Conservation (phyloP, 106 monocot species). For the Acanthochlamys bracteata region DNA sequence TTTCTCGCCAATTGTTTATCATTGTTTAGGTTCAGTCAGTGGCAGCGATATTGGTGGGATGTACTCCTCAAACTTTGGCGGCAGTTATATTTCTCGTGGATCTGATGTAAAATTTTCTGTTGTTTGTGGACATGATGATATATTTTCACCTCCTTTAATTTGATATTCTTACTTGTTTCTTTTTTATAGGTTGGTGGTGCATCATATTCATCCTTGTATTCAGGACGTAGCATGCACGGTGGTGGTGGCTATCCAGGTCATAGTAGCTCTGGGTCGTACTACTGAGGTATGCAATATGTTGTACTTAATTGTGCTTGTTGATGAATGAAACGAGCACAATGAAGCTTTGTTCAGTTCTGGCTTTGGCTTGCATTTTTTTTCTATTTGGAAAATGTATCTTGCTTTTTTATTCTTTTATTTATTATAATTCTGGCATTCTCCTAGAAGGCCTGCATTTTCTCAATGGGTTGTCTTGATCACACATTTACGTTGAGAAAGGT, state of each 20-base stretch:
- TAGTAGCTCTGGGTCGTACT: conserved; percentile 72
- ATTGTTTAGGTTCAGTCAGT: conserved; percentile 47
- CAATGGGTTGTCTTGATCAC: conserved; percentile 51
- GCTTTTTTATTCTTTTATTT: background rate
- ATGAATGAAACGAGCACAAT: no score
- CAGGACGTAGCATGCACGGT: conserved; percentile 45
- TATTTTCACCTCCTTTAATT: background rate
- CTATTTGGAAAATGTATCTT: no score
- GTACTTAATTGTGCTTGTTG: no score
- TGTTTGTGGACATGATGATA: conserved; percentile 5
- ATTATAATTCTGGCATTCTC: background rate
- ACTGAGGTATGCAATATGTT: conserved; percentile 62
- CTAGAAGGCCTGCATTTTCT: conserved; percentile 29
- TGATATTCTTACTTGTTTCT: background rate
- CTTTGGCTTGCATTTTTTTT: no score
- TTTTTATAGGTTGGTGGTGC: conserved; percentile 51
- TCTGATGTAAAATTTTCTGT: conserved; percentile 53
- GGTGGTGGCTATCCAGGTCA: conserved; percentile 48
- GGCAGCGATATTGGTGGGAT: conserved; percentile 62
- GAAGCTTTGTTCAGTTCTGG: no score
- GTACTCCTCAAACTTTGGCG: conserved; percentile 56
- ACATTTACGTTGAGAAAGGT: conserved; percentile 29
- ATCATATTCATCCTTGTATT: conserved; percentile 72
- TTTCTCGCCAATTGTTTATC: background rate
- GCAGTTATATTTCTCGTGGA: conserved; percentile 53